Percentiles rank a stretch among this genome's conserved stretches.
Evolutionary conservation across 352 stramenopile genomes (phyloP).

Genomic region (Chrysophaeum taylorii): DNA sequence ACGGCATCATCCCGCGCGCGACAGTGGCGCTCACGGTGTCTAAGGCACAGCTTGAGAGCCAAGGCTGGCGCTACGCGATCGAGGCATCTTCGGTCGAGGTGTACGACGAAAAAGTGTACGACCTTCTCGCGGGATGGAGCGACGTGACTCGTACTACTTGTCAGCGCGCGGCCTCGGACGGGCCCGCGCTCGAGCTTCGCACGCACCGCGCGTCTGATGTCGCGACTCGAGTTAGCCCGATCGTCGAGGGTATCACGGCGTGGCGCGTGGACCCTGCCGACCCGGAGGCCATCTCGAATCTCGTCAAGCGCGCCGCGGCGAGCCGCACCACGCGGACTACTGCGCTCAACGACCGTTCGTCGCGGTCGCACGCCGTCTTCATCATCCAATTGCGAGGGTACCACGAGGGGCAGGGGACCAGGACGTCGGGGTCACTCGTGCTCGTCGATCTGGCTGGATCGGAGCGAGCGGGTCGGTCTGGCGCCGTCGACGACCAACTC

Average conservation of each 20-base stretch:
- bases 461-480: not conserved
- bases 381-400: slow-evolving; percentile 17
- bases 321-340: slow-evolving; percentile 57
- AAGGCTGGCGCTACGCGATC: slow-evolving; percentile 55
- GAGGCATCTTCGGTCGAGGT: slow-evolving; percentile 82
- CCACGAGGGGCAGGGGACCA: not conserved
- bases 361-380: slow-evolving; percentile 20
- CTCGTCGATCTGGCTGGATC: not conserved
- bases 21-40: slow-evolving; percentile 62
- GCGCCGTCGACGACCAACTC: too few relatives aligned
- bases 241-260: slow-evolving; percentile 62
- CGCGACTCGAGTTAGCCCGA: too few relatives aligned
- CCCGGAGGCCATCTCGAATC: slow-evolving; percentile 37
- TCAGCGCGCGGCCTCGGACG: too few relatives aligned
- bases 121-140: slow-evolving; percentile 49
- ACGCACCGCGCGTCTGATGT: not conserved
- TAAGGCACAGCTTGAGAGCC: slow-evolving; percentile 2
- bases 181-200: not conserved
- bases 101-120: slow-evolving; percentile 78
- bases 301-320: not conserved
- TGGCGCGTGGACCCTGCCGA: slow-evolving; percentile 47
- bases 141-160: not conserved
- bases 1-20: slow-evolving; percentile 70
- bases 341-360: slow-evolving; percentile 17
- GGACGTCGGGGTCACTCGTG: not conserved